These are phyloP conservation scores for Geoglossum cookeanum DNA, from an alignment of 2,329 filamentous ascomycete genomes.

Conservation along the genomic window DNA sequence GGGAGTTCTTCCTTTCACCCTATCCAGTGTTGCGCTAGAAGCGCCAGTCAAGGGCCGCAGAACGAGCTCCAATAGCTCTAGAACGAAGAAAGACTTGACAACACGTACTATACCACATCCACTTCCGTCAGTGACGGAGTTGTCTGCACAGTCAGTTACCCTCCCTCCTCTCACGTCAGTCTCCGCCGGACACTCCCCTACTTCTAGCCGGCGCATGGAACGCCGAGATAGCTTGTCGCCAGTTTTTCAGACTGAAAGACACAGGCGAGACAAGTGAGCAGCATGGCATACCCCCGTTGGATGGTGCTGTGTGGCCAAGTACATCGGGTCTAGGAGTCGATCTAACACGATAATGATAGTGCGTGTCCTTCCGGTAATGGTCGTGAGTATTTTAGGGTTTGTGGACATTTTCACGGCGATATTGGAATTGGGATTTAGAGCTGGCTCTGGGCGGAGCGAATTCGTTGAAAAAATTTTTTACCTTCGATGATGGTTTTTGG, in stretches of 20 bases:
- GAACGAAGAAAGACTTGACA: constrained; percentile 22
- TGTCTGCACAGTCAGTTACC: background rate
- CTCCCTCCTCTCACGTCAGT: background rate
- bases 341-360: constrained; percentile 1
- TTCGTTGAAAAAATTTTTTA: too few relatives aligned
- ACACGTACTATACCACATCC: constrained; percentile 18
- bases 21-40: constrained; percentile 35
- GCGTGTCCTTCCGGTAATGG: background rate
- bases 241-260: background rate
- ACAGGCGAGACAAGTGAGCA: background rate
- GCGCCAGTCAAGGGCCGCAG: constrained; percentile 6
- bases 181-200: background rate
- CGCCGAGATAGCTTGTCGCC: background rate
- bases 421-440: background rate
- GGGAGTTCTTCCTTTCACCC: constrained; percentile 69
- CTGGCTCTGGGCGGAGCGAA: background rate
- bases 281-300: background rate
- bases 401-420: background rate
- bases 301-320: background rate
- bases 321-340: background rate
- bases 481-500: too few relatives aligned
- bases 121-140: constrained; percentile 25
- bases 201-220: background rate
- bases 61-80: constrained; percentile 9
- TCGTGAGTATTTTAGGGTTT: background rate